Conservation (phyloP, 306 rosid species). For the Senna tora region DNA sequence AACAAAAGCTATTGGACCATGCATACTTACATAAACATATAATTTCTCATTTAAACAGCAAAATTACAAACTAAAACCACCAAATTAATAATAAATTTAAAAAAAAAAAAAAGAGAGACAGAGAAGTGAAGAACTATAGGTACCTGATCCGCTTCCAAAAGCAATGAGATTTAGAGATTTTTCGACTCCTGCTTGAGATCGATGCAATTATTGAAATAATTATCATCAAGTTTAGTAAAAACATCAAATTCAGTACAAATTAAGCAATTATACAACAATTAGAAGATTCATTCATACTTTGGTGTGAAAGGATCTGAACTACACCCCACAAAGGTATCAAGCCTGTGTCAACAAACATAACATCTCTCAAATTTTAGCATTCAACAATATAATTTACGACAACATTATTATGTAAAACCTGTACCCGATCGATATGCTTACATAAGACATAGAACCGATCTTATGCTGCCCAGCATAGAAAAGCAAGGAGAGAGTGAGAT, state of each 20-base stretch:
- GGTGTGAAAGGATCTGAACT: constrained; percentile 51
- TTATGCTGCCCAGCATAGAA: too few species aligned
- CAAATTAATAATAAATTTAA: too few species aligned
- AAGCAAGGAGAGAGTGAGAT: too few species aligned
- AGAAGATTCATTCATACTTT: constrained; percentile 37
- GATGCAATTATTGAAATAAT: neutral
- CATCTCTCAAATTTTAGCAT: constrained; percentile 2
- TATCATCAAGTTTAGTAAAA: neutral
- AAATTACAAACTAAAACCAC: too few species aligned
- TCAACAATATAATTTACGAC: neutral
- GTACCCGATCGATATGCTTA: too few species aligned
- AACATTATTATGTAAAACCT: too few species aligned
- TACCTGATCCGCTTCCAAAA: constrained; percentile 44
- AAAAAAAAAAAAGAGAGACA: too few species aligned
- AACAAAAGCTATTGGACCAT: constrained; percentile 1
- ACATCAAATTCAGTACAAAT: constrained; percentile 2
- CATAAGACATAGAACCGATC: too few species aligned
- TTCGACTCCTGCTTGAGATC: constrained; percentile 39
- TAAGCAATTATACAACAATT: neutral
- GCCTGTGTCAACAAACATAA: constrained; percentile 39
- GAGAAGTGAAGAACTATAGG: constrained; percentile 12
- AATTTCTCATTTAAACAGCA: too few species aligned
- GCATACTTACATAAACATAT: neutral
- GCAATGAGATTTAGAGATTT: constrained; percentile 30
- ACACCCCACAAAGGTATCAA: constrained; percentile 45